Conservation (phyloP, 257 asterid species). For the Solanum chilense region DNA sequence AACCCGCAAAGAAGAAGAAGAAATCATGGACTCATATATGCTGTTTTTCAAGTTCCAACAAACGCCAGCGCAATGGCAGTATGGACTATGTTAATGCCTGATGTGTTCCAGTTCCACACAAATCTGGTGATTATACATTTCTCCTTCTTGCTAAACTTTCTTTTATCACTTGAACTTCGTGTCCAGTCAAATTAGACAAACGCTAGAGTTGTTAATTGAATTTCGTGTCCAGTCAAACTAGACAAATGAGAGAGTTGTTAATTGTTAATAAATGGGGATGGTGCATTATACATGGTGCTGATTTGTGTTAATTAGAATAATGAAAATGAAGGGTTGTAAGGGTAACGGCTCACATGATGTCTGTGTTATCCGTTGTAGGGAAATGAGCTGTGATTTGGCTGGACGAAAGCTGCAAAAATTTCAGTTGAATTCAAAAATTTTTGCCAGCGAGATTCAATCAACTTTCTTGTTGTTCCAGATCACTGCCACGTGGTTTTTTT, state of each 20-base stretch:
- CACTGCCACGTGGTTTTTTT: constrained; percentile 14
- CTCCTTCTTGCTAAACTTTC: background rate
- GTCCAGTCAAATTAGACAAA: fast-evolving
- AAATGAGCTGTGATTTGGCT: constrained; percentile 20
- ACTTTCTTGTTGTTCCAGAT: constrained; percentile 5
- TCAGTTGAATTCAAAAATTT: constrained; percentile 9
- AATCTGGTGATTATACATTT: constrained; percentile 17
- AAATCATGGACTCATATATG: constrained; percentile 62
- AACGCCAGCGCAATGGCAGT: constrained; percentile 52
- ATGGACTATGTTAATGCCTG: constrained; percentile 30
- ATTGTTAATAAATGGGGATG: background rate
- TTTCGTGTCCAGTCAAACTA: too few species aligned
- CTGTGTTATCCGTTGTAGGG: constrained; percentile 25
- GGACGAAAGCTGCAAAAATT: constrained; percentile 16
- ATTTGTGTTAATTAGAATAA: constrained; percentile 5
- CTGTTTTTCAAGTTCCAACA: constrained; percentile 68
- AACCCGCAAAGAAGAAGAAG: constrained; percentile 56
- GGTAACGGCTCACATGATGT: constrained; percentile 25
- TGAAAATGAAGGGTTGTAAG: constrained; percentile 11
- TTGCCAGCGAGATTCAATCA: constrained; percentile 2
- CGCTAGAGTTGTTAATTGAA: background rate
- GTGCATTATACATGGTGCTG: background rate
- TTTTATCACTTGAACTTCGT: too few species aligned
- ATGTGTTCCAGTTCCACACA: background rate
- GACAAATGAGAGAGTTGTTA: fast-evolving